Evolutionary conservation across 106 monocot species (phyloP).

Genomic region (Apostasia shenzhenica): DNA sequence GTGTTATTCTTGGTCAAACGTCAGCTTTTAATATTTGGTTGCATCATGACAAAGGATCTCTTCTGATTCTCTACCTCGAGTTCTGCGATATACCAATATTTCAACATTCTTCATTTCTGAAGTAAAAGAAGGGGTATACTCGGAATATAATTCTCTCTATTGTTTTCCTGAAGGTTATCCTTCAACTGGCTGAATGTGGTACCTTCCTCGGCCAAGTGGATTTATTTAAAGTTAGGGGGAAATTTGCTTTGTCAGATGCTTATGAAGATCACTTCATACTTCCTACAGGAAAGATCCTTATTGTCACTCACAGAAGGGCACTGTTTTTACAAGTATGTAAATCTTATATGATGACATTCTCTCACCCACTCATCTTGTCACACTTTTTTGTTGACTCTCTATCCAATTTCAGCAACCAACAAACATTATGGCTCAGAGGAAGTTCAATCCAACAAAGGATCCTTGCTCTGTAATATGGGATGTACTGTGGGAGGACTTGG

Average conservation of each 20-base stretch:
- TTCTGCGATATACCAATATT: no score
- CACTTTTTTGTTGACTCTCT: background rate
- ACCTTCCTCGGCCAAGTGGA: constrained; percentile 94
- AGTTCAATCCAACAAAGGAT: constrained; percentile 89
- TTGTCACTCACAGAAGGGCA: constrained; percentile 83
- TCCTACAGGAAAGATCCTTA: constrained; percentile 75
- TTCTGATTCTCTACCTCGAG: no score
- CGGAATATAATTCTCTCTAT: background rate
- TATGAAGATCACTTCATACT: constrained; percentile 96
- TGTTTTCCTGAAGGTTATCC: constrained; percentile 55
- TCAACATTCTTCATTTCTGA: no score
- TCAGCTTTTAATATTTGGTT: no score
- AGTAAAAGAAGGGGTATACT: background rate
- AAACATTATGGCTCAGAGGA: constrained; percentile 60
- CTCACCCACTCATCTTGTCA: background rate
- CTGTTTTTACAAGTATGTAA: constrained; percentile 73
- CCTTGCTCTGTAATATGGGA: constrained; percentile 91
- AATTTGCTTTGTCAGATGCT: constrained; percentile 94
- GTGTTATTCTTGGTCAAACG: no score
- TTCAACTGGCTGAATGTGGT: constrained; percentile 93
- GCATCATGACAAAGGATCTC: no score
- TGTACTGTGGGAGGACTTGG: constrained; percentile 66
- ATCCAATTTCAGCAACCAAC: constrained; percentile 63
- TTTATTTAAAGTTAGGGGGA: constrained; percentile 92
- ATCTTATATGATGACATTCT: background rate